Evolutionary conservation across 2,329 filamentous ascomycete species (phyloP).

Genomic region (Trichoderma sp.): DNA sequence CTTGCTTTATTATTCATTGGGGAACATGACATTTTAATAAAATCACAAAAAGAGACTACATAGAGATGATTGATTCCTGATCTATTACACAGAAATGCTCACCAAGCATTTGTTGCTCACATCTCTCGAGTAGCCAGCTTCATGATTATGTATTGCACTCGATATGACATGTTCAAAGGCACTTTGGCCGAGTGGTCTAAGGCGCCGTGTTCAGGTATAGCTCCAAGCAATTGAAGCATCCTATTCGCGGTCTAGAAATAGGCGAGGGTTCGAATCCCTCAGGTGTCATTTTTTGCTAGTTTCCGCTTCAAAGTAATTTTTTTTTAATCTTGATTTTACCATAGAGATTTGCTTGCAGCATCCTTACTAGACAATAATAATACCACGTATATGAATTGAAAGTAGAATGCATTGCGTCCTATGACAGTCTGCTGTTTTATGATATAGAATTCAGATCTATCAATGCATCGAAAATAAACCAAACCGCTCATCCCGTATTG

Average conservation of each 20-base stretch:
- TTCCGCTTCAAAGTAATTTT: neutral
- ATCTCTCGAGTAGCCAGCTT: neutral
- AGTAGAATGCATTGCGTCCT: neutral
- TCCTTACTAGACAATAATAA: neutral
- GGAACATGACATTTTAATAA: neutral
- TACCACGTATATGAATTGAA: neutral
- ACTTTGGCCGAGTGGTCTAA: constrained; percentile 38
- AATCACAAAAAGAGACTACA: neutral
- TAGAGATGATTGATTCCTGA: neutral
- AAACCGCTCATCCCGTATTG: constrained; percentile 8
- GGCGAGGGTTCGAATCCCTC: constrained; percentile 42
- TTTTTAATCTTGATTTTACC: neutral
- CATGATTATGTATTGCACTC: neutral
- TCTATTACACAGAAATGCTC: neutral
- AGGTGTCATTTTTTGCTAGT: constrained; percentile 35
- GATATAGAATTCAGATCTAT: neutral
- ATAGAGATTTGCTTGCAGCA: neutral
- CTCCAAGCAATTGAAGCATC: neutral
- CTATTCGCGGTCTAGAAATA: constrained; percentile 38
- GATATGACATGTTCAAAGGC: constrained; percentile 24
- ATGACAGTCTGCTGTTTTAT: neutral
- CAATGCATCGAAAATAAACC: neutral
- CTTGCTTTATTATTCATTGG: neutral
- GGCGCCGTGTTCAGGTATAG: constrained; percentile 34
- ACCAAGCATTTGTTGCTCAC: neutral